A percentile compares a stretch with the other conserved stretches of the same genome.
These are phyloP conservation scores for Fistulina hepatica DNA, from an alignment of 1,284 basidiomycete genomes.

Conservation along the genomic window DNA sequence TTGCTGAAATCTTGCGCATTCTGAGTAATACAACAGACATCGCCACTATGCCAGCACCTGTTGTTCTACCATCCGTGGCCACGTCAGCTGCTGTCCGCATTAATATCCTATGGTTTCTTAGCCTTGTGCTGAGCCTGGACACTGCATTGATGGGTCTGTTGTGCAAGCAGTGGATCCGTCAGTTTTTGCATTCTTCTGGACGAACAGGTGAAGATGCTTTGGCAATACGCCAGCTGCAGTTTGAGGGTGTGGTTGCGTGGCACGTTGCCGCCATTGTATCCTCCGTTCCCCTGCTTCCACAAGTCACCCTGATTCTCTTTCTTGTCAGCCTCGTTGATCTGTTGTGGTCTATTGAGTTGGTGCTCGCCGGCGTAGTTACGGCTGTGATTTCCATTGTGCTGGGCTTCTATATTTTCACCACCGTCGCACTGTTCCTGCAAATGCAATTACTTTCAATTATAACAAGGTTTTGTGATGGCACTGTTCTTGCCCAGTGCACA, in stretches of 20 bases:
- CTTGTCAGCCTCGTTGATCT: constrained; percentile 18
- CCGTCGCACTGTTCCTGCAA: background rate
- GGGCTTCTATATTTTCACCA: background rate
- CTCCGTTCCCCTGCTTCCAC: constrained; percentile 17
- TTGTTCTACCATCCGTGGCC: background rate
- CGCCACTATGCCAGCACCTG: background rate
- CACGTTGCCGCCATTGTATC: constrained; percentile 17
- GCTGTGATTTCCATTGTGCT: background rate
- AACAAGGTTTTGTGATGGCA: background rate
- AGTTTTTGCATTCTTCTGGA: constrained; percentile 14
- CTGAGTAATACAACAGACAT: background rate
- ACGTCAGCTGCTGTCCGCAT: background rate
- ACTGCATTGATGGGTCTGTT: constrained; percentile 19
- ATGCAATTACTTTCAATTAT: background rate
- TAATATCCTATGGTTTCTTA: constrained; percentile 17
- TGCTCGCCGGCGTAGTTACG: background rate
- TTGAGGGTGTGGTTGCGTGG: constrained; percentile 18
- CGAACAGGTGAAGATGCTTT: background rate
- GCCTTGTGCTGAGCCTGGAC: constrained; percentile 17
- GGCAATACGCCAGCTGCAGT: constrained; percentile 16
- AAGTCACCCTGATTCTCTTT: constrained; percentile 19
- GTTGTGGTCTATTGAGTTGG: constrained; percentile 12
- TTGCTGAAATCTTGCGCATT: background rate
- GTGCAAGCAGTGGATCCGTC: constrained; percentile 20
- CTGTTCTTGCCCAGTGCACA: background rate